phyloP scores from a whole-genome alignment of 345 rosid genomes.

The Camelina sativa region DNA sequence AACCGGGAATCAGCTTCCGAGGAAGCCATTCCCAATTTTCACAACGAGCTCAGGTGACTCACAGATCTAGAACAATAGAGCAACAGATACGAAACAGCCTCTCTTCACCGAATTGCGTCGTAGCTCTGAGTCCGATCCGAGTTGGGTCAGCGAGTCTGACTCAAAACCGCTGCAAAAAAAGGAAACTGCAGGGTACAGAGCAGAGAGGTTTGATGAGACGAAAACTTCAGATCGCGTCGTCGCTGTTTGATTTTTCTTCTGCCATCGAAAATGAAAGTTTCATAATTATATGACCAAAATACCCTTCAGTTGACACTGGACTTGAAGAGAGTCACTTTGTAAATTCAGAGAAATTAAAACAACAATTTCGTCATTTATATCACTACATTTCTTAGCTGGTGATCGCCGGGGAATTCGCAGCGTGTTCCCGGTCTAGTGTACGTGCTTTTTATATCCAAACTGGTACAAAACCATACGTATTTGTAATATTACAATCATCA shows the following conservation, averaged over 20 bases:
- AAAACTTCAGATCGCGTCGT: constrained; percentile 45
- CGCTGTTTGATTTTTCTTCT: constrained; percentile 44
- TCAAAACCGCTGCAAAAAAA: background rate
- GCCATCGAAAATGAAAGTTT: constrained; percentile 29
- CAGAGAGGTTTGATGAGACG: constrained; percentile 33
- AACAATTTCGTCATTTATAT: constrained; percentile 29
- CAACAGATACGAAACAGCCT: constrained; percentile 1
- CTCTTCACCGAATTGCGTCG: constrained; percentile 13
- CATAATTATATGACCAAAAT: constrained; percentile 21
- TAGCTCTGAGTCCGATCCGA: constrained; percentile 41
- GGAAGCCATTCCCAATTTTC: constrained; percentile 94
- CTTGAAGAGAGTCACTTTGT: constrained; percentile 12
- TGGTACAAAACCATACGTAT: constrained; percentile 7
- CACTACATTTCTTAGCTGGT: constrained; percentile 16
- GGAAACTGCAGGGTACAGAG: constrained; percentile 33
- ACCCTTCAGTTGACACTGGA: constrained; percentile 41
- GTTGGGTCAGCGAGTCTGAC: constrained; percentile 41
- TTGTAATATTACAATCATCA: background rate
- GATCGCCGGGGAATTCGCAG: constrained; percentile 41
- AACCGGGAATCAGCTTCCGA: constrained; percentile 99
- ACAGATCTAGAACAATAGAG: constrained; percentile 41
- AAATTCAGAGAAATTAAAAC: background rate
- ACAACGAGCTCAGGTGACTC: constrained; percentile 46
- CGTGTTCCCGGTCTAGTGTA: constrained; percentile 38
- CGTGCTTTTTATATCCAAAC: background rate